phyloP scores from a whole-genome alignment of 2,329 filamentous ascomycete genomes.

The Proliferodiscus dingleyae region DNA sequence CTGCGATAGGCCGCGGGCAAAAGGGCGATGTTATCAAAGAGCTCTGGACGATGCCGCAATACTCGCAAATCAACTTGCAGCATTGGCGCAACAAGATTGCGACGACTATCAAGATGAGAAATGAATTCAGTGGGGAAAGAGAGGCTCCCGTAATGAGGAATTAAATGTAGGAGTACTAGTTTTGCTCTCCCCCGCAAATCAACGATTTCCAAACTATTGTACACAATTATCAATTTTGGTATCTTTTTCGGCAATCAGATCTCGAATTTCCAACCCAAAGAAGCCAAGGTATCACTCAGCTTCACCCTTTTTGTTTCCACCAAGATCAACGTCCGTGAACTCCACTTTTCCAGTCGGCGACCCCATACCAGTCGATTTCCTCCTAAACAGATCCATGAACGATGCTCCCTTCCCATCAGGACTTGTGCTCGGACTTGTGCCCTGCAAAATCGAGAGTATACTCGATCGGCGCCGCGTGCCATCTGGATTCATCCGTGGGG shows the following conservation, averaged over 20 bases:
- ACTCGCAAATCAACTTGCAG: slow-evolving; percentile 18
- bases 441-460: slow-evolving; percentile 16
- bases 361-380: slow-evolving; percentile 4
- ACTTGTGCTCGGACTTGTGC: slow-evolving; percentile 7
- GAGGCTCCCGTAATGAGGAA: background rate
- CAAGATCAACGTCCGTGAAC: slow-evolving; percentile 8
- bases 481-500: slow-evolving; percentile 16
- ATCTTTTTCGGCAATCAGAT: background rate
- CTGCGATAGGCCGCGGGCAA: slow-evolving; percentile 12
- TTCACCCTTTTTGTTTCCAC: background rate
- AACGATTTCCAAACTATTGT: slow-evolving; percentile 2
- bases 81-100: slow-evolving; percentile 24
- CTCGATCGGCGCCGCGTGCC: slow-evolving; percentile 22
- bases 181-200: background rate
- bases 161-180: background rate
- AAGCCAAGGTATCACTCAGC: background rate
- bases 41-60: slow-evolving; percentile 29
- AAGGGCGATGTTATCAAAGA: slow-evolving; percentile 17
- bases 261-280: background rate
- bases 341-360: slow-evolving; percentile 1
- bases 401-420: slow-evolving; percentile 16
- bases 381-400: slow-evolving; percentile 18
- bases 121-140: background rate
- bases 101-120: slow-evolving; percentile 7
- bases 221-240: background rate